phyloP scores from a whole-genome alignment of 2,329 filamentous ascomycete genomes.

The Eurotiales sp. region DNA sequence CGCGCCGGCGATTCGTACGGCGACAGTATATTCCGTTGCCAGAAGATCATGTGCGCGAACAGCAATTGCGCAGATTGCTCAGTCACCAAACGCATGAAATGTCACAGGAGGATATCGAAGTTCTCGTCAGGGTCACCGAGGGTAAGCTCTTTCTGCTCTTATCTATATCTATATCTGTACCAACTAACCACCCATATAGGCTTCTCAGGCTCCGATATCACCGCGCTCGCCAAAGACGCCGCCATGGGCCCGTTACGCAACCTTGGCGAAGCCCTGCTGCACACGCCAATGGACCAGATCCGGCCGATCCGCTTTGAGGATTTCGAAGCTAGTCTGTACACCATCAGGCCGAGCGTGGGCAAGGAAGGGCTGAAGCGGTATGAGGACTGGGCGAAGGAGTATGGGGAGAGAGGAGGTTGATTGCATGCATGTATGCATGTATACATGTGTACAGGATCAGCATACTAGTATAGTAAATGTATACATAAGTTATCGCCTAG shows the following conservation, averaged over 20 bases:
- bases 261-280: constrained; percentile 80
- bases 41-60: constrained; percentile 73
- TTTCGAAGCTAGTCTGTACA: constrained; percentile 77
- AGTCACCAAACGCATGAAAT: constrained; percentile 84
- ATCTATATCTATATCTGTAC: background rate
- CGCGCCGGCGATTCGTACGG: constrained; percentile 81
- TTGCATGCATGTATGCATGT: background rate
- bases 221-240: constrained; percentile 91
- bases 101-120: constrained; percentile 65
- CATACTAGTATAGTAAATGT: too few species aligned
- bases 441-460: background rate
- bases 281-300: constrained; percentile 93
- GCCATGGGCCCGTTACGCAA: constrained; percentile 94
- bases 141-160: constrained; percentile 51
- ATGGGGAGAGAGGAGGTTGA: constrained; percentile 83
- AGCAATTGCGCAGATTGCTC: constrained; percentile 74
- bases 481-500: too few species aligned
- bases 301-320: constrained; percentile 77
- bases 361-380: constrained; percentile 80
- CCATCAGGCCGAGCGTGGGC: constrained; percentile 86
- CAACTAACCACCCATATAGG: constrained; percentile 50
- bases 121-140: constrained; percentile 75
- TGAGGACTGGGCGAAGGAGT: constrained; percentile 90
- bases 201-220: constrained; percentile 97
- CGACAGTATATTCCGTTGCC: constrained; percentile 95